A percentile compares a stretch with the other conserved stretches of the same genome.
These are phyloP conservation scores for Rhodocollybia butyracea DNA, from an alignment of 768 basidiomycete genomes.

Conservation along the genomic window DNA sequence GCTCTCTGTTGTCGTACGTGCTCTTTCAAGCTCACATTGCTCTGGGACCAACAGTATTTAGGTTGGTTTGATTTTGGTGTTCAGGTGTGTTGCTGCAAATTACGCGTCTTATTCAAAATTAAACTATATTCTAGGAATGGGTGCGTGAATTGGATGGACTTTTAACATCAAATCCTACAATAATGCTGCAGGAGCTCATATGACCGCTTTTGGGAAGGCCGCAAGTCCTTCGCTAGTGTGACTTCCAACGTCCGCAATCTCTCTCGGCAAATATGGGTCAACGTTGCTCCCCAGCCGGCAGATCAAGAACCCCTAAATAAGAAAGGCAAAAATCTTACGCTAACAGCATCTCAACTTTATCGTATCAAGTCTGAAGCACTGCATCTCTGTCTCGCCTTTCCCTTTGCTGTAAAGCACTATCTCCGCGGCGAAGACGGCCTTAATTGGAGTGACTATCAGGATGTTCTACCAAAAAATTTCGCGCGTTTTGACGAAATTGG, in stretches of 20 bases:
- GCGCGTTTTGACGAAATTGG: slow-evolving; percentile 42
- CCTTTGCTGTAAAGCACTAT: slow-evolving; percentile 78
- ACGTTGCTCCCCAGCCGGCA: slow-evolving; percentile 61
- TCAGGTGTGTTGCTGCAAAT: slow-evolving; percentile 49
- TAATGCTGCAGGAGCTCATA: slow-evolving; percentile 63
- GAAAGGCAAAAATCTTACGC: slow-evolving; percentile 50
- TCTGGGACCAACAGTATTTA: slow-evolving; percentile 20
- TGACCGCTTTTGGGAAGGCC: slow-evolving; percentile 85
- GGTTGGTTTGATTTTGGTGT: slow-evolving; percentile 89
- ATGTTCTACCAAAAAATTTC: slow-evolving; percentile 64
- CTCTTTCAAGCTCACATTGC: neutral
- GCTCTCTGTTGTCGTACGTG: slow-evolving; percentile 84
- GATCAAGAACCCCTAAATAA: slow-evolving; percentile 35
- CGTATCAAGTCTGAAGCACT: slow-evolving; percentile 69
- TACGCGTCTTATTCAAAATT: neutral
- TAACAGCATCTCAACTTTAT: slow-evolving; percentile 52
- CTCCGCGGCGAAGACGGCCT: slow-evolving; percentile 81
- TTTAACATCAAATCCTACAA: neutral
- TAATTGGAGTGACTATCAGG: slow-evolving; percentile 62
- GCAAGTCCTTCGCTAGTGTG: slow-evolving; percentile 76
- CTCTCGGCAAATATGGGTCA: slow-evolving; percentile 75
- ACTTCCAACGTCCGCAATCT: slow-evolving; percentile 76
- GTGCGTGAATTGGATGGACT: slow-evolving; percentile 32
- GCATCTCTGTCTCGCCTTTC: slow-evolving; percentile 66
- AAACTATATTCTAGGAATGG: slow-evolving; percentile 52